Evolutionary conservation across 192 early-diverging fungal genomes (phyloP), one percentile per base, ranked within the genome.

Genomic region (Spinellus fusiger): DNA sequence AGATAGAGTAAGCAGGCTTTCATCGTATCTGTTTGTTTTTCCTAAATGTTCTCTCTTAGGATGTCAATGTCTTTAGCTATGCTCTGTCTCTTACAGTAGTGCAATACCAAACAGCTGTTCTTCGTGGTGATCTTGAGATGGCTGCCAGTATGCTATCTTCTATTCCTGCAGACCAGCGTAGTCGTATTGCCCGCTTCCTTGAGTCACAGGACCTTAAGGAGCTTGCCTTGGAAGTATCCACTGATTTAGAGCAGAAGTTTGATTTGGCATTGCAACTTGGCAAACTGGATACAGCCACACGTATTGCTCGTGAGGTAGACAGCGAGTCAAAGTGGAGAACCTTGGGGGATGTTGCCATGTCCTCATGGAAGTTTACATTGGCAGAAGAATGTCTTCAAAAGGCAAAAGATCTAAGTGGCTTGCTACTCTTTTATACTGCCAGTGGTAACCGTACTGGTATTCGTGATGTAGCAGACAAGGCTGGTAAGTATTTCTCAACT

Each of bases 81-180:
- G 77, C 84, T 8, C 82, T 99, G 53, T 96, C 97, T 6, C 71
- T 98, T 62, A 87, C 88, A 1, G 86, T 98, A 18, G 95, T 99
- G 64, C 92, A 99, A 79, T 99, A 99, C 75, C 97, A 99, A 74
- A 98, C 95, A 4, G 95, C 95, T 5, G 83, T 98, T 54, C 79
- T 99, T 44, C 90, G 95, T 37, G 96, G 93, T 16, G 97, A 99
- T 71, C 67, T 93, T 56, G 93, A 86, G 16, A 65, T 83, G 16
- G 97, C 97, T 16, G 85, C 80, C 18, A 65, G 75, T 31, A 62
- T 98, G 54, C 77, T 99, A 56, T 91, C 95, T 7, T 81, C 77
- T n/a, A 82, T 99, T 5, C 90, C 96, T 46, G 62, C 75, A 4
- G 90, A 92, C 64, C 95, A 99, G 73, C 78, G 90, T 26, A 91